Conservation (phyloP, 2,329 filamentous ascomycete genomes). For the Acrodontium crateriforme region DNA sequence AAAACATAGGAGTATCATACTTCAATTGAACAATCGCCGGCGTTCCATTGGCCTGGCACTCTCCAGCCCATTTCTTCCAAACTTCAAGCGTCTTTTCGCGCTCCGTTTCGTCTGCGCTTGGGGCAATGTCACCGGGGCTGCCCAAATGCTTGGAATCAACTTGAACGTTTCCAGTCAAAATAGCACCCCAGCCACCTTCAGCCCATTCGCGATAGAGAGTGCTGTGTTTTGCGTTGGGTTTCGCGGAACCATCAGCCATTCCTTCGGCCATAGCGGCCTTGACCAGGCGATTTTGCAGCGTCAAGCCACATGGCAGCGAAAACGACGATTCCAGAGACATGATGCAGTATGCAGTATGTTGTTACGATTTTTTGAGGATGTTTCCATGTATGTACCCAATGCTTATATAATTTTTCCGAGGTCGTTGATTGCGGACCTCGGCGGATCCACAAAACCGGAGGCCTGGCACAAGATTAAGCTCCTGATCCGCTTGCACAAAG, state of each 20-base stretch:
- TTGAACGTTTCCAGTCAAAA: not conserved
- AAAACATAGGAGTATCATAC: too few relatives aligned
- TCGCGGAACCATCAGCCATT: not conserved
- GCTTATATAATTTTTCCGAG: too few relatives aligned
- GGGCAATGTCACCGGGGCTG: not conserved
- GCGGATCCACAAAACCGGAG: too few relatives aligned
- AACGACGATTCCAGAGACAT: not conserved
- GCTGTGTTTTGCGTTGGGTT: not conserved
- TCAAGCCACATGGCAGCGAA: not conserved
- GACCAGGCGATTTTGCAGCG: not conserved
- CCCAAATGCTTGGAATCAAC: not conserved
- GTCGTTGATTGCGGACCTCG: too few relatives aligned
- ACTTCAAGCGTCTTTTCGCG: not conserved
- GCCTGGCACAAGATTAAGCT: too few relatives aligned
- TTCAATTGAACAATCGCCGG: not conserved
- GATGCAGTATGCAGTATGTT: too few relatives aligned
- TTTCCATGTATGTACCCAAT: too few relatives aligned
- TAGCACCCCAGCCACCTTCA: not conserved
- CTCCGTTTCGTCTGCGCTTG: not conserved
- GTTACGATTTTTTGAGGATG: too few relatives aligned
- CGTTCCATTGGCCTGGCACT: not conserved
- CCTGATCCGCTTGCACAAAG: too few relatives aligned
- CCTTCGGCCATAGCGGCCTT: not conserved
- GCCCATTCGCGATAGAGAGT: not conserved
- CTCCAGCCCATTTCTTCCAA: not conserved